Base-by-base conservation (phyloP, 2,329 filamentous ascomycete species). In the Fusarium sulawesiense region DNA sequence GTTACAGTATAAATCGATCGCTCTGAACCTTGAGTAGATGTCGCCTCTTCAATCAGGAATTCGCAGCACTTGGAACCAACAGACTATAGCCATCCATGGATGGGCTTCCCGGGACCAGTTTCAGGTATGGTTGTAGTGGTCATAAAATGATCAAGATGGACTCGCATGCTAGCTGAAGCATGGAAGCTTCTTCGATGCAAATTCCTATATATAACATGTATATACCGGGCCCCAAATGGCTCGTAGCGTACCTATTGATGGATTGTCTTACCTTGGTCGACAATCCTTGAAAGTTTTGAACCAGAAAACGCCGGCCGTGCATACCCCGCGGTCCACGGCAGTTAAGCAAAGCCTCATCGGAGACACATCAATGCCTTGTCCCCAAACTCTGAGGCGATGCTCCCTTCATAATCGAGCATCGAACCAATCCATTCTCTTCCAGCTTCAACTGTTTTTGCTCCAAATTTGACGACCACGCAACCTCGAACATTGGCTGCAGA, bases 391-490 rank as follows among this genome's bases (percentile, higher is more conserved):
- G 82, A 79, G 18, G 86, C 81, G 12, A 97, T 84, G 67, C 88
- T 94, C 2, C 92, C 92, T 78, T 97, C 93, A 66, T 88, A 86
- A 47, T 84, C 80, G 48, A 97, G 82, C 87, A 98, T 92, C 9
- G 85, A 85, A 12, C 89, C 89, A 61, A 98, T 85, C 93, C 94
- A 98, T 48, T 87, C 82, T 71, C 92, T 88, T 6, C 91, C 94
- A 27, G 91, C 91, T 78, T 98, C 94, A 25, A 97, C 91, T 46
- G 91, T 91, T 57, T 85, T 86, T 3, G 94, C 93, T 3, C 93
- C 93, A 78, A 98, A 97, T 79, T 98, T 98, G 72, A 98, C 91
- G 27, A 98, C 86, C 6, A 96, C 91, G 76, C 95, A 97, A 6
- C 93, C 91, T 56, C 94, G 87, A 34, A 97, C 89, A 27, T 86